Base-by-base conservation (phyloP, 352 stramenopile species). In the Phytophthora tentaculata region DNA sequence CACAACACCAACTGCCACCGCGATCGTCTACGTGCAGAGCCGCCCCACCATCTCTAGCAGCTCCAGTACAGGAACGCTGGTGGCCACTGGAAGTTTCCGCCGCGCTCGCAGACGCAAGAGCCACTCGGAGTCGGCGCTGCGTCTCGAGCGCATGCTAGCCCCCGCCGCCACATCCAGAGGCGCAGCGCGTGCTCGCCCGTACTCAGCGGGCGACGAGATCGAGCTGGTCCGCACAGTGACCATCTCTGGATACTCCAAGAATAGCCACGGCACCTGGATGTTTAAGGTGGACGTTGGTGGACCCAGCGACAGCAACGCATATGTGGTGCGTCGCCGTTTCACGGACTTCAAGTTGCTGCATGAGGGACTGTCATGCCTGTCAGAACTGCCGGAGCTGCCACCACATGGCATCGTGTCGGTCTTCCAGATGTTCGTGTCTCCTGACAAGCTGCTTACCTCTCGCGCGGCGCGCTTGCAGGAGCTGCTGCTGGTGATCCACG, bases 311-410 rank as follows among this genome's bases (percentile, higher is more conserved):
- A 79, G 67, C 35, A 81, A 87, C 64, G 77, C 74, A 35, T 92
- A 92, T 77, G 81, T 80, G 23, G 74, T 92, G 37, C 81, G 81
- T 8, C 84, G 84, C n/a, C 84, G 84, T 47, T 92, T 92, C 61
- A 88, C 78, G 19, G 84, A 92, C 64, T 92, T 92, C 57, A 88
- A 88, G 51, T 54, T 88, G 59, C 80, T 92, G 39, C 64, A 92
- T 62, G 81, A 89, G 17, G 77, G 78, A 0, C 69, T 92, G 45
- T 79, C 82, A 22, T 45, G 71, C 20, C 63, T 86, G 24, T 73
- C 48, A 3, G 57, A 73, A 35, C 57, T 78, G 5, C 83, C 84
- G 4, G 55, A 81, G 67, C 71, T 92, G 56, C 84, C 84, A 20
- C 58, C 81, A 67, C 84, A 92, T 71, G 84, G 84, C 24, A 63